phyloP scores from a whole-genome alignment of 768 basidiomycete species.

The Naganishia friedmannii region DNA sequence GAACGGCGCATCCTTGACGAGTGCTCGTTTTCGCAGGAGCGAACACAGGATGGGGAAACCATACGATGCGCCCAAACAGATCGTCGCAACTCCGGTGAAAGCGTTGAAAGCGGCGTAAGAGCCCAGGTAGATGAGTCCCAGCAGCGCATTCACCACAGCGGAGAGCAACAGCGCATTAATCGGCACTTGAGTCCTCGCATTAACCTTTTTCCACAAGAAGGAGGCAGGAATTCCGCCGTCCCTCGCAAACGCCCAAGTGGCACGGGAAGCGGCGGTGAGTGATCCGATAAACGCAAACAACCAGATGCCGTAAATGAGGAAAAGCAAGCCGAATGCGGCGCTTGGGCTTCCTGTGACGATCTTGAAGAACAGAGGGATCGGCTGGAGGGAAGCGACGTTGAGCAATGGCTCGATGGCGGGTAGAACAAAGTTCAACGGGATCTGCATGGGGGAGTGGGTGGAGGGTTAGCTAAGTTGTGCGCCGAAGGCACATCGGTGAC shows the following conservation, averaged over 20 bases:
- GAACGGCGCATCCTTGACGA: constrained; percentile 58
- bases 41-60: constrained; percentile 63
- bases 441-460: constrained; percentile 59
- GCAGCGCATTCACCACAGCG: constrained; percentile 60
- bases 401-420: constrained; percentile 61
- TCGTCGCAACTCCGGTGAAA: constrained; percentile 66
- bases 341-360: constrained; percentile 63
- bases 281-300: constrained; percentile 64
- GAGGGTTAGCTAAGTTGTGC: constrained; percentile 53
- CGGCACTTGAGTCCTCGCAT: constrained; percentile 57
- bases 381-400: constrained; percentile 64
- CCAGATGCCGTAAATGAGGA: constrained; percentile 50
- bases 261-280: constrained; percentile 65
- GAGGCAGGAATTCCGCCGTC: constrained; percentile 66
- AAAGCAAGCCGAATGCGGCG: constrained; percentile 63
- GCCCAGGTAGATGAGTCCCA: constrained; percentile 64
- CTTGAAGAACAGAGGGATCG: constrained; percentile 64
- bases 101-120: constrained; percentile 64
- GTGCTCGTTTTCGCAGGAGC: constrained; percentile 53
- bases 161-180: constrained; percentile 64
- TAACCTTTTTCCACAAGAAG: constrained; percentile 57
- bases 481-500: constrained; percentile 16
- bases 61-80: constrained; percentile 66
- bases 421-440: constrained; percentile 66
- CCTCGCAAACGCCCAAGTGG: constrained; percentile 69